Conservation (phyloP, 2,329 filamentous ascomycete genomes). For the Sarocladium strictum region DNA sequence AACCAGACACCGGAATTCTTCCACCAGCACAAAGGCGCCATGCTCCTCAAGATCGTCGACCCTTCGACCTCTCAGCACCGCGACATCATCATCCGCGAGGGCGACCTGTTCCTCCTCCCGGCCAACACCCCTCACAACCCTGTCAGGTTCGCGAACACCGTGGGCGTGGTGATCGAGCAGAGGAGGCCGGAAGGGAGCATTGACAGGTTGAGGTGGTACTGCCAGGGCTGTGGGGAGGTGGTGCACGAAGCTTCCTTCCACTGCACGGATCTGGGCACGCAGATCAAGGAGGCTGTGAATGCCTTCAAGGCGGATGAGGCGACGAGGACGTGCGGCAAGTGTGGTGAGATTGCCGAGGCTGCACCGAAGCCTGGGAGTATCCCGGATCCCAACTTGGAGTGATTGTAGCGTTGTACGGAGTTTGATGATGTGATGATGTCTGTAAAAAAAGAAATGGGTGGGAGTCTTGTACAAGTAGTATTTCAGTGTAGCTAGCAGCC, state of each 20-base stretch:
- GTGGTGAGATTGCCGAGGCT: slow-evolving; percentile 69
- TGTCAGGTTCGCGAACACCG: slow-evolving; percentile 85
- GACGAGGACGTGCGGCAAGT: slow-evolving; percentile 69
- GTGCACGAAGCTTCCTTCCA: slow-evolving; percentile 86
- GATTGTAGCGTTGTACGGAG: not conserved
- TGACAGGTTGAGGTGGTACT: slow-evolving; percentile 90
- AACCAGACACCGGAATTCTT: slow-evolving; percentile 96
- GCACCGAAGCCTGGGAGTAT: slow-evolving; percentile 57
- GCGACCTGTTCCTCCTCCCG: slow-evolving; percentile 88
- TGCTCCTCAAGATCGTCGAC: slow-evolving; percentile 91
- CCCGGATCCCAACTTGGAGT: slow-evolving; percentile 49
- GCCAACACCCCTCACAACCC: slow-evolving; percentile 96
- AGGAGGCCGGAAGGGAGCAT: slow-evolving; percentile 61
- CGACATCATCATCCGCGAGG: slow-evolving; percentile 86
- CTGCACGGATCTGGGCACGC: slow-evolving; percentile 83
- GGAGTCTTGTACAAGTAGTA: not conserved
- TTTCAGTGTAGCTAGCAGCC: not conserved
- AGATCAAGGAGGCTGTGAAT: slow-evolving; percentile 90
- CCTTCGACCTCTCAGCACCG: slow-evolving; percentile 51
- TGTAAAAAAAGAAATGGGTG: not conserved
- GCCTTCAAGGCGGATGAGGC: slow-evolving; percentile 63
- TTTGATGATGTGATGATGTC: not conserved
- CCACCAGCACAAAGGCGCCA: slow-evolving; percentile 90
- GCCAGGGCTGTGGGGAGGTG: slow-evolving; percentile 55
- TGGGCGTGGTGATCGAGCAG: slow-evolving; percentile 92